Base-by-base conservation (phyloP, 176 grass and related monocot genomes). In the Carex cristatella region DNA sequence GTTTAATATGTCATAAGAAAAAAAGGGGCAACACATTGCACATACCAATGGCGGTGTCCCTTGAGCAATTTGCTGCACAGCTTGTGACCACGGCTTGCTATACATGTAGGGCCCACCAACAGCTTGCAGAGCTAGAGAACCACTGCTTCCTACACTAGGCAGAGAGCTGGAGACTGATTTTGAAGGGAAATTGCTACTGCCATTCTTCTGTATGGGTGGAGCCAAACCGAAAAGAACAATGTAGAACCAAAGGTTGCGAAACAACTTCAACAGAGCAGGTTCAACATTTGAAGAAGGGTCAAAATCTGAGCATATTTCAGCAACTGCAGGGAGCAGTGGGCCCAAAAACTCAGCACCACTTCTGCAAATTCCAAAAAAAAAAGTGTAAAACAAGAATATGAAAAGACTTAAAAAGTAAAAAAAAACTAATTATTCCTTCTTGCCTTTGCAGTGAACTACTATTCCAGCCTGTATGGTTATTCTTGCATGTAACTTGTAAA, bases 281-380 rank as follows among this genome's bases (percentile, higher is more conserved):
- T 99, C 96, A 57, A 95, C 87, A 85, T 85, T 92, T 7, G 96
- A 93, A 83, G 90, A 86, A 84, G 96, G 96, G 83, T 99, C 93
- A 85, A 99, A 99, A 91, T 99, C 96, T 89, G 93, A 92, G 83
- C 96, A 99, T 81, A 99, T 99, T 89, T 95, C 96, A 60, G 96
- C 96, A 89, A 99, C 93, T 62, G 96, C 93, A 51, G 96, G 87
- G 75, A 99, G 93, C 82, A 99, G 85, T 16, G 96, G 91, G 13
- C 96, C 96, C 88, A 99, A 85, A 85, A 99, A 95, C 86, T 99
- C 96, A 84, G 96, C 96, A 89, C 96, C 96, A 82, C 93, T 99
- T 88, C 96, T 99, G 86, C 79, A 89, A 76, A 81, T 85, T 83
- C 69, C 63, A 73, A 88, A 40, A 5, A 4, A 83, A 85, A 35